Evolutionary conservation across 306 rosid species (phyloP), one percentile per base, ranked within the genome.

Genomic region (Fragaria vesca): DNA sequence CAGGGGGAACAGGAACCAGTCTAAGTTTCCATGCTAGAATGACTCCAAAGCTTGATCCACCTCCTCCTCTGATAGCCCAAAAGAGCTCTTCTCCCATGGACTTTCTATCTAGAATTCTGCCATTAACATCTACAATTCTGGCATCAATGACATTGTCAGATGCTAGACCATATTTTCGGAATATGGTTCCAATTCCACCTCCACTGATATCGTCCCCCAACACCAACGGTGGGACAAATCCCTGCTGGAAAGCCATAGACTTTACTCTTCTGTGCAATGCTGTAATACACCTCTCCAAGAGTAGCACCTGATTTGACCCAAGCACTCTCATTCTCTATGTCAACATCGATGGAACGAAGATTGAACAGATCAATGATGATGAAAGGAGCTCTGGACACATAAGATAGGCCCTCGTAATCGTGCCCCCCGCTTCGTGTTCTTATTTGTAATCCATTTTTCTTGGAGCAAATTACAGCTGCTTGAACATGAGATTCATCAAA

Each of bases 61-160:
- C 96, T 0, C 90, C 93, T 4, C 96, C 96, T 81, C 90, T 76
- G 36, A 91, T 88, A 10, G 91, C 97, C 93, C 93, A 91, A 78
- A 91, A 91, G 0, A 87, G 52, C 4, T 91, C 93, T 47, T 91
- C 90, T n/a, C 93, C 91, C 96, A 89, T 91, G 71, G 88, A 69
- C 30, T 76, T 52, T 42, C 90, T 78, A 36, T 89, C 87, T 5
- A 91, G 86, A 75, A 89, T 46, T 30, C 36, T 38, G 5, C 96
- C 96, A 12, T 73, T 79, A 4, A 83, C 89, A 30, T 91, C 84
- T 1, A 91, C 79, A 1, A 91, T 78, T 26, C 6, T 72, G 0
- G 96, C 93, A 57, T 91, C 93, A 4, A 89, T 42, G 13, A 91
- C 89, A 74, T 89, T 86, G 74, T 91, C 96, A 1, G 76, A 90